Conservation (phyloP, 225 moss, liverwort and hornwort species). For the Neckera pumila region DNA sequence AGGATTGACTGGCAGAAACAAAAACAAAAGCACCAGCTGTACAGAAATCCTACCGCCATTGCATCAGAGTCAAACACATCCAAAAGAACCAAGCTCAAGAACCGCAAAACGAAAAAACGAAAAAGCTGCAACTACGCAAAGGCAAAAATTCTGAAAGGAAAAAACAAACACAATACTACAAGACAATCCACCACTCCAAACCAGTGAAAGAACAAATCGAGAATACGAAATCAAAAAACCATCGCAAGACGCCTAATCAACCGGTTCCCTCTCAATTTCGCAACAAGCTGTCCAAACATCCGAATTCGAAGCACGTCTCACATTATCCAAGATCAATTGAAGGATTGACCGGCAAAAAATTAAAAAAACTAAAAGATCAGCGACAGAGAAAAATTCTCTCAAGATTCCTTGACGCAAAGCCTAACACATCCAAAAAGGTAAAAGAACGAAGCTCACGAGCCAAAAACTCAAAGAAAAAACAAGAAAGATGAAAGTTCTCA, state of each 20-base stretch:
- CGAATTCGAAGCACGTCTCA: neutral
- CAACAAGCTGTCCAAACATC: neutral
- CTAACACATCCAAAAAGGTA: neutral
- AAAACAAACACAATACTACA: neutral
- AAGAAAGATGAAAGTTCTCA: neutral
- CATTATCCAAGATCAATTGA: neutral
- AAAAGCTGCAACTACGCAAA: neutral
- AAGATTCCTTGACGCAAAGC: neutral
- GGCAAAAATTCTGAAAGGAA: neutral
- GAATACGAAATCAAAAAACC: neutral
- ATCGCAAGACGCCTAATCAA: neutral
- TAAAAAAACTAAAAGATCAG: neutral
- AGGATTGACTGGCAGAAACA: neutral
- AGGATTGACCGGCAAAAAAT: neutral
- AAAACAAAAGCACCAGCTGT: neutral
- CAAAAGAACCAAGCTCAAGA: neutral
- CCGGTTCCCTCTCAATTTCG: neutral
- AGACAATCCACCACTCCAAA: neutral
- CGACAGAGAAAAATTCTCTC: neutral
- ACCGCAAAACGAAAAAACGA: neutral
- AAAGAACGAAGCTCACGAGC: neutral
- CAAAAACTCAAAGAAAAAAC: neutral
- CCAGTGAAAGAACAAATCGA: neutral
- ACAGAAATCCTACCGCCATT: neutral
- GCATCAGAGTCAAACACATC: neutral